Base-by-base conservation (phyloP, 2,329 filamentous ascomycete species). In the Periconia sp. region DNA sequence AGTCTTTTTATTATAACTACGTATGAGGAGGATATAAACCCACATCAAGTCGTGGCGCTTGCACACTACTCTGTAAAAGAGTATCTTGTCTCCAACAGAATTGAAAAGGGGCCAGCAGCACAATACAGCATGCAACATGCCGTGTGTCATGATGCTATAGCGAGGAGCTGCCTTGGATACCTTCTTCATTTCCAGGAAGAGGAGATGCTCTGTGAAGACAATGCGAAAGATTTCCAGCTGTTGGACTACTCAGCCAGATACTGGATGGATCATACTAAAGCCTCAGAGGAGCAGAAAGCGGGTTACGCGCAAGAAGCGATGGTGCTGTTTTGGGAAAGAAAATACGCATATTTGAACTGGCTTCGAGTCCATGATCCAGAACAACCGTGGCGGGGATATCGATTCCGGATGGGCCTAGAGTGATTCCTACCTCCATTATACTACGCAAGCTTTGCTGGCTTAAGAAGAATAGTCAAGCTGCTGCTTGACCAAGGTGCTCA, bases 11-110 rank as follows among this genome's bases (percentile, higher is more conserved):
- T 44, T 10, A 42, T 59, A 5, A 46, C 41, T 30, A 31, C 48
- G 11, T 33, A 16, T n/a, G 17, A 48, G 23, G 37, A 38, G 16
- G 11, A 21, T n/a, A 15, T 13, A 22, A 24, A 13, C 8, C 8
- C 13, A 12, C 8, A 16, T 21, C 12, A 24, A 15, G 13, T 41
- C 13, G 17, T 55, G 28, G 9, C 12, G 13, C 28, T 63, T 15
- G 50, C 58, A 4, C 59, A 64, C 32, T 64, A 55, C 44, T 64
- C 60, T 8, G 59, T 62, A n/a, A 54, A 61, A 40, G 60, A 63
- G 26, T 64, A 61, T 42, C 52, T 61, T 5, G 15, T 48, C 1
- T 61, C 56, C 10, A 39, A 45, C 4, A 46, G 51, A 25, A 32
- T 44, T 15, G 7, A n/a, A 12, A 28, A 43, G 40, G 39, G 39